Base-by-base conservation (phyloP, 2,329 filamentous ascomycete species). In the Apiospora hydei region DNA sequence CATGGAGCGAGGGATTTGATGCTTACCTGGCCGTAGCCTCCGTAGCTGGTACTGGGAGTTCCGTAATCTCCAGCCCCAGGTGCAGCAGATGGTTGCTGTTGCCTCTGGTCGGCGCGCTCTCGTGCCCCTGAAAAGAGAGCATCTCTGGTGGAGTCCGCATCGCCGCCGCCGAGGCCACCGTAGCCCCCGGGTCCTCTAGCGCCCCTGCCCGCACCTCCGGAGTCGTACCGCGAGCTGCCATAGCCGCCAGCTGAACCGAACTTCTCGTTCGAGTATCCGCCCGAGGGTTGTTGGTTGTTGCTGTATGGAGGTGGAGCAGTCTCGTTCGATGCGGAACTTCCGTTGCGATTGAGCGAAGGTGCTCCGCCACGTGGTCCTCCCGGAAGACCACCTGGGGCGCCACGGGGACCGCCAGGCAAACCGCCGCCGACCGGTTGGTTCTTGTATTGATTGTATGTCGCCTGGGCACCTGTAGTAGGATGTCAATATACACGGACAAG, bases 121-220 rank as follows among this genome's bases (percentile, higher is more conserved):
- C 76, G 74, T 41, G 77, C 79, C 18, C 79, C 79, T 3, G 79
- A 80, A 73, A 94, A 93, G 4, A 94, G 85, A 41, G 88, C 89
- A 78, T 92, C 88, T 53, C 91, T 86, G 74, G 91, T 87, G 72
- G 82, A 82, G 71, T 90, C 88, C 6, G 84, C 83, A 69, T 83
- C 82, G 69, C 79, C 81, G 73, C 83, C 83, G 66, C 88, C 89
- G 71, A 92, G 82, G 8, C 89, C 89, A 47, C 90, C 90, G 74
- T 92, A 92, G 41, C 90, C 90, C 67, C 88, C 88, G 14, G 87
- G 85, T 16, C 88, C 87, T 76, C 83, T 81, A 72, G 82, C 78
- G 51, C 79, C 79, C 11, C 73, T 70, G 21, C 78, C 77, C 26
- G 71, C 77, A 16, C 77, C 73, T 30, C 79, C 76, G 44, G 81